Percentiles rank a stretch among this genome's conserved stretches.
Evolutionary conservation across 2,329 filamentous ascomycete genomes (phyloP).

Genomic region (Pseudophaeomoniella oleicola): DNA sequence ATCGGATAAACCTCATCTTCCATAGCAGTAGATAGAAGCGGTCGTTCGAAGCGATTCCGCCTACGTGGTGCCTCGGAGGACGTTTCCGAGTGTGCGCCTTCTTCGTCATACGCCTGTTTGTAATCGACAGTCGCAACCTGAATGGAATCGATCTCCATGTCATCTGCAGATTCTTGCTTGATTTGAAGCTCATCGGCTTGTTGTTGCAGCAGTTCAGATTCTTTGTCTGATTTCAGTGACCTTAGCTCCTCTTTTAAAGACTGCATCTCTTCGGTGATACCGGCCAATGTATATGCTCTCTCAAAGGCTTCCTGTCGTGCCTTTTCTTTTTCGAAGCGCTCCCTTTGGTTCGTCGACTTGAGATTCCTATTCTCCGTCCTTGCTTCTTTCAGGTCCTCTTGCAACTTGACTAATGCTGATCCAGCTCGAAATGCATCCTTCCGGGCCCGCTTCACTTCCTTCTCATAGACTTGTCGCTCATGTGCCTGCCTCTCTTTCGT

Average conservation of each 20-base stretch:
- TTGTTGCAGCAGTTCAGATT: slow-evolving; percentile 17
- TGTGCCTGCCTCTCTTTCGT: slow-evolving; percentile 35
- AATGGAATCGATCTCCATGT: background rate
- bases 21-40: background rate
- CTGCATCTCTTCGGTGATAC: slow-evolving; percentile 28
- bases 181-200: slow-evolving; percentile 17
- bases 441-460: slow-evolving; percentile 38
- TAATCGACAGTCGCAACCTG: no score
- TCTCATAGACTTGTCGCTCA: slow-evolving; percentile 37
- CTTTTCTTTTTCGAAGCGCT: slow-evolving; percentile 31
- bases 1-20: background rate
- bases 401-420: slow-evolving; percentile 37
- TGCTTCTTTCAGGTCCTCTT: slow-evolving; percentile 33
- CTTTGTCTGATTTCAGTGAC: slow-evolving; percentile 22
- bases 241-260: slow-evolving; percentile 25
- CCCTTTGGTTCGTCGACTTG: slow-evolving; percentile 36
- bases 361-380: slow-evolving; percentile 31
- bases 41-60: background rate
- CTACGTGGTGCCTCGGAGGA: background rate
- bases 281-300: slow-evolving; percentile 28
- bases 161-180: background rate
- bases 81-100: background rate
- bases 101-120: background rate
- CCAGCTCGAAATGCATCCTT: slow-evolving; percentile 45
- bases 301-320: slow-evolving; percentile 33